Evolutionary conservation across 768 basidiomycete genomes (phyloP), one percentile per base, ranked within the genome.

Genomic region (Tricholoma bakamatsutake): DNA sequence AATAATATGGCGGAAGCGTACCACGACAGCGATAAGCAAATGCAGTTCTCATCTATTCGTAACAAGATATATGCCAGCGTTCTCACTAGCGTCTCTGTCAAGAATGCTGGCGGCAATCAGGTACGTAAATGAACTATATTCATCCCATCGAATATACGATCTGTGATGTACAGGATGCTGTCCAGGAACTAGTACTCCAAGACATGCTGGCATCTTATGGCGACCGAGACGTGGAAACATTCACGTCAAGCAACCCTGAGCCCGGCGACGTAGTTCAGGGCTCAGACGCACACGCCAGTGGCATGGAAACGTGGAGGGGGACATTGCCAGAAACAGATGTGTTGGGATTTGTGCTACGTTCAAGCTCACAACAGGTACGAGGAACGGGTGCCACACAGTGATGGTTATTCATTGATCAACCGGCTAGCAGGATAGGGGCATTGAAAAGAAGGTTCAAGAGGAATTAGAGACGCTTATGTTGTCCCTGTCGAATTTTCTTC

Each of bases 401-500:
- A 39, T 51, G 13, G 28, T 35, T 21, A 54, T 2, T 49, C 56
- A n/a, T 28, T 28, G 30, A 47, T 58, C 13, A 58, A 57, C 49
- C 57, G 48, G 21, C 40, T 37, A 65, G 18, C 57, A 65, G 4
- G 51, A 45, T 27, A 12, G 10, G 4, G 27, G 24, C 12, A 13
- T 45, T 5, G 21, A 24, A 24, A 43, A 24, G 7, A 43, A 43
- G n/a, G 11, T 45, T 27, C 43, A 56, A 50, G 63, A 70, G 13
- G 54, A 62, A 33, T n/a, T 66, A n/a, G 63, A 61, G 9, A 56
- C 49, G n/a, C 59, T 53, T 12, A 54, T 68, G 21, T 27, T 31
- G 12, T 60, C 63, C 1, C 37, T 66, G 7, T 54, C 63, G n/a
- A 59, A 65, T 24, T 59, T 64, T 42, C 62, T 67, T 45, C 53